These are phyloP conservation scores for Chlorella sp. DNA, from an alignment of 139 green algal species.

Conservation along the genomic window DNA sequence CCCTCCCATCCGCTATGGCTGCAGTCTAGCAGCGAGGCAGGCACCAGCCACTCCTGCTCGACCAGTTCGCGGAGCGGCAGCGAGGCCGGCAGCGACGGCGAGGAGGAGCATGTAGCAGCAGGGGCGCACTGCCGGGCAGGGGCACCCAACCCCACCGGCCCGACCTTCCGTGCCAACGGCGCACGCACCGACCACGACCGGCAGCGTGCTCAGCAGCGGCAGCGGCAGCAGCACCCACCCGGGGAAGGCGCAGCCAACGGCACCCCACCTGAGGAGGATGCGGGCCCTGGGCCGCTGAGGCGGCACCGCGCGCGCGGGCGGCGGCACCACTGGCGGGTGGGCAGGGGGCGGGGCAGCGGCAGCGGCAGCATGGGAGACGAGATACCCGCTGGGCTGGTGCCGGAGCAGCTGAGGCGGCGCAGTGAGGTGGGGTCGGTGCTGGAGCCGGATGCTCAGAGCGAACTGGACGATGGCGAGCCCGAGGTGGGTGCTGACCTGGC, in stretches of 20 bases:
- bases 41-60: neutral
- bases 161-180: too few species aligned
- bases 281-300: too few species aligned
- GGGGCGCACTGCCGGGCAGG: too few species aligned
- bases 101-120: neutral
- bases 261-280: too few species aligned
- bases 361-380: neutral
- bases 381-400: neutral
- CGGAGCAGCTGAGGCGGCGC: constrained; percentile 1
- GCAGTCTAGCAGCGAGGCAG: neutral
- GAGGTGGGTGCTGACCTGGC: neutral
- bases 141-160: too few species aligned
- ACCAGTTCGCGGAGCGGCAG: neutral
- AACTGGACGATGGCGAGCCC: constrained; percentile 10
- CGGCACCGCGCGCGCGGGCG: neutral
- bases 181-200: too few species aligned
- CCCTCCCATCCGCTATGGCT: too few species aligned
- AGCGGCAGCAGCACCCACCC: too few species aligned
- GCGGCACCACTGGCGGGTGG: neutral
- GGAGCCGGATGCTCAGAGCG: constrained; percentile 15
- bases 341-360: neutral
- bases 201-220: too few species aligned
- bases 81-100: neutral
- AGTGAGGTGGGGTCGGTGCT: constrained; percentile 31
- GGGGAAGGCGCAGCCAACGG: too few species aligned